Conservation (phyloP, 2,329 filamentous ascomycete species). For the Botrytis byssoidea region DNA sequence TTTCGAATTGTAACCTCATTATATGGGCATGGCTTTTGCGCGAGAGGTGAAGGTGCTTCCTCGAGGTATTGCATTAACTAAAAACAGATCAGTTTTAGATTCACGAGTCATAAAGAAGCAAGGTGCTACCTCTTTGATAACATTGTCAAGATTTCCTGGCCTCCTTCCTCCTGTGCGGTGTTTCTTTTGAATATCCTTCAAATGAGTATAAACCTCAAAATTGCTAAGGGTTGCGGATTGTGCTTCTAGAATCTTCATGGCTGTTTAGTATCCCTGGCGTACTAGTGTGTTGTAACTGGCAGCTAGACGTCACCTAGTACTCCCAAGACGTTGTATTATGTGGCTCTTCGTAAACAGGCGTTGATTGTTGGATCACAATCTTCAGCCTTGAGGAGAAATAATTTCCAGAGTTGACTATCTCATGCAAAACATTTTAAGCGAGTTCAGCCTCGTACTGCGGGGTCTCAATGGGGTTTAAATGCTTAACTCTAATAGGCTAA, state of each 20-base stretch:
- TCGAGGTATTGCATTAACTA: conserved; percentile 62
- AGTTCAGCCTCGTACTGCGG: conserved; percentile 19
- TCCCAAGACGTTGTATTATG: conserved; percentile 9
- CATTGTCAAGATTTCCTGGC: conserved; percentile 40
- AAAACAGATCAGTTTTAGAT: not conserved
- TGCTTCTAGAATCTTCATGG: conserved; percentile 67
- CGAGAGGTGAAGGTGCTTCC: conserved; percentile 54
- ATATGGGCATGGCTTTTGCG: conserved; percentile 44
- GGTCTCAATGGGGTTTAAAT: conserved; percentile 1
- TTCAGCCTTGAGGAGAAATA: conserved; percentile 24
- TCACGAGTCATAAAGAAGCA: not conserved
- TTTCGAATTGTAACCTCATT: conserved; percentile 50
- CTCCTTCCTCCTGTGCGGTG: conserved; percentile 19
- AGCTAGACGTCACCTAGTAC: not conserved
- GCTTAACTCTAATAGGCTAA: conserved; percentile 18
- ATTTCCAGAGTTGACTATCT: conserved; percentile 11
- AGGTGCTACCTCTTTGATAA: conserved; percentile 61
- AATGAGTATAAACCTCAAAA: conserved; percentile 68
- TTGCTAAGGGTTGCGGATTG: conserved; percentile 70
- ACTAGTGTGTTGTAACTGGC: not conserved
- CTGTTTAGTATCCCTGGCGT: not conserved
- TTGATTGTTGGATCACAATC: conserved; percentile 7
- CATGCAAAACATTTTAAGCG: conserved; percentile 18
- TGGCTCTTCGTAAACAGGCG: not conserved
- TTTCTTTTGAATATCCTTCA: conserved; percentile 52